Evolutionary conservation across 805 yeast species (phyloP).

Genomic region (Wickerhamomyces strasburgensis): DNA sequence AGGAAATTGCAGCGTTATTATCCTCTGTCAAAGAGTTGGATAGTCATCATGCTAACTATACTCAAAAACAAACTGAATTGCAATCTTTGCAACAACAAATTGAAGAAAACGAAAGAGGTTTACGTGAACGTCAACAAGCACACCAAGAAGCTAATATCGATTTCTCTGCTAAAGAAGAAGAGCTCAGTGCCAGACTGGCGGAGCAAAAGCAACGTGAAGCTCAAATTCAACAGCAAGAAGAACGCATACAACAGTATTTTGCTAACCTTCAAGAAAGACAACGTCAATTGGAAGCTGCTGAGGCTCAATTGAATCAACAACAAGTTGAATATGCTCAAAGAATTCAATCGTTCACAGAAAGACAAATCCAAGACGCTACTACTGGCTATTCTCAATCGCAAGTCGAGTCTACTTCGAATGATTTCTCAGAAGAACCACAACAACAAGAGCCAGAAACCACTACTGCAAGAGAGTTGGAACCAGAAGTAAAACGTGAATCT

Average conservation of each 20-base stretch:
- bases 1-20: conserved; percentile 32
- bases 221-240: conserved; percentile 33
- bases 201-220: conserved; percentile 33
- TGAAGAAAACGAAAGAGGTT: conserved; percentile 33
- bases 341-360: conserved; percentile 34
- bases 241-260: conserved; percentile 30
- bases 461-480: conserved; percentile 11
- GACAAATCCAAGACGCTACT: conserved; percentile 33
- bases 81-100: conserved; percentile 25
- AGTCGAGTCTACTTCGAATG: too few relatives aligned
- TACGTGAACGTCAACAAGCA: conserved; percentile 27
- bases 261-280: conserved; percentile 33
- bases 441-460: too few relatives aligned
- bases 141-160: conserved; percentile 15
- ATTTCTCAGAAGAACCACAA: too few relatives aligned
- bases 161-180: conserved; percentile 21
- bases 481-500: conserved; percentile 1
- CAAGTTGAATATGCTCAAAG: conserved; percentile 34
- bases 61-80: conserved; percentile 31
- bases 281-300: conserved; percentile 33
- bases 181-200: conserved; percentile 28
- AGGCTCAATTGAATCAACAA: conserved; percentile 34
- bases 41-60: conserved; percentile 34
- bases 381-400: conserved; percentile 8
- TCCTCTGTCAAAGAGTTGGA: conserved; percentile 32